Evolutionary conservation across 495 filamentous ascomycete species (phyloP).

Genomic region (Astrocystis sublimbata): DNA sequence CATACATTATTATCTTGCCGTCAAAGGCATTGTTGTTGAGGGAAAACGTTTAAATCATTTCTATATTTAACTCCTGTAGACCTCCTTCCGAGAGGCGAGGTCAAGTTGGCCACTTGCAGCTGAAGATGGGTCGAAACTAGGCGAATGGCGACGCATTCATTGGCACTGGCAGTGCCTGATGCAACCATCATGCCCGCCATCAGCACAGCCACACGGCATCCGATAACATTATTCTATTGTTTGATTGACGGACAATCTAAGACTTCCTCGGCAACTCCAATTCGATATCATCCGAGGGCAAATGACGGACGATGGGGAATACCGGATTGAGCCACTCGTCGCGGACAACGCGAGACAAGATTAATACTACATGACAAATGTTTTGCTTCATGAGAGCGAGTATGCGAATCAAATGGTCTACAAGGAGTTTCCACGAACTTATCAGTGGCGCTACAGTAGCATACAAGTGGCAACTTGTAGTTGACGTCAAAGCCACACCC

Average conservation of each 20-base stretch:
- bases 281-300: background rate
- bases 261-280: background rate
- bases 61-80: background rate
- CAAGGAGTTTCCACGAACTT: too few species aligned
- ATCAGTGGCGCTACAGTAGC: too few species aligned
- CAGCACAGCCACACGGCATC: constrained; percentile 6
- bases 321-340: background rate
- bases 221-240: background rate
- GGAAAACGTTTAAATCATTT: too few species aligned
- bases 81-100: background rate
- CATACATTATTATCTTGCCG: background rate
- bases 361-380: too few species aligned
- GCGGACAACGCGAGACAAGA: background rate
- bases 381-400: too few species aligned
- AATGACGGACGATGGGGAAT: background rate
- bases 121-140: background rate
- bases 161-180: background rate
- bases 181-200: background rate
- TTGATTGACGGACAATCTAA: background rate
- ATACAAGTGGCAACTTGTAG: too few species aligned
- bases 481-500: too few species aligned
- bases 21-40: background rate
- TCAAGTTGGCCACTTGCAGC: background rate
- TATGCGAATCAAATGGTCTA: too few species aligned
- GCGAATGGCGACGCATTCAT: background rate